These are phyloP conservation scores for Corynascus novoguineensis DNA, from an alignment of 495 filamentous ascomycete genomes.

Conservation along the genomic window DNA sequence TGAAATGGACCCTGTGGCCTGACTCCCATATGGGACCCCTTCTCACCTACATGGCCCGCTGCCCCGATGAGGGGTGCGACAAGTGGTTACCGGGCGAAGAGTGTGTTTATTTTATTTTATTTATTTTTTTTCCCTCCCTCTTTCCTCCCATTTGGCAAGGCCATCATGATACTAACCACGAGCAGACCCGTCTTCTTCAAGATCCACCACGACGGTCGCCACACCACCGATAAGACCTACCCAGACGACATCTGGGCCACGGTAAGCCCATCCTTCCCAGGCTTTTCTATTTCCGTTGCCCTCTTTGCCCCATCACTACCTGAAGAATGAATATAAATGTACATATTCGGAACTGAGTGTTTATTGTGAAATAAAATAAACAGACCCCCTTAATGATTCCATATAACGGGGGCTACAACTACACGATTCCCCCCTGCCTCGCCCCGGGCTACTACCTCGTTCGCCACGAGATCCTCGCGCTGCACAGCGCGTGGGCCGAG, in stretches of 20 bases:
- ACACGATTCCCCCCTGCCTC: conserved; percentile 56
- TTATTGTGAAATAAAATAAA: background rate
- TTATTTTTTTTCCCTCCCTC: background rate
- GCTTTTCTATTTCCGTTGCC: background rate
- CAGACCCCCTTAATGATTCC: conserved; percentile 41
- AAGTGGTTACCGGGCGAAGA: conserved; percentile 12
- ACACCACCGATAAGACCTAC: conserved; percentile 39
- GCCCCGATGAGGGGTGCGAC: conserved; percentile 21
- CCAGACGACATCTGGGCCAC: conserved; percentile 25
- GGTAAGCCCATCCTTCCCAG: conserved; percentile 11
- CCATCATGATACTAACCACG: conserved; percentile 25
- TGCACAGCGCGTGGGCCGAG: conserved; percentile 50
- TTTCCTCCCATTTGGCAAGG: background rate
- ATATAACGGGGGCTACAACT: conserved; percentile 54
- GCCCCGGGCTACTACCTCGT: conserved; percentile 60
- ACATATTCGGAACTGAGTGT: too few species aligned
- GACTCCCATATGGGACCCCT: conserved; percentile 56
- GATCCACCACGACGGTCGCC: conserved; percentile 53
- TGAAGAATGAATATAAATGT: too few species aligned
- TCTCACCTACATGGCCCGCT: conserved; percentile 45
- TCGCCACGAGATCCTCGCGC: conserved; percentile 64
- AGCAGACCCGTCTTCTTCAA: conserved; percentile 53
- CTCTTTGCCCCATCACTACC: background rate
- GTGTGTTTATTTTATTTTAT: conserved; percentile 19
- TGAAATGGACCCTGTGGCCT: conserved; percentile 61